Conservation (phyloP, 768 basidiomycete genomes). For the Sporobolomyces pararoseus region DNA sequence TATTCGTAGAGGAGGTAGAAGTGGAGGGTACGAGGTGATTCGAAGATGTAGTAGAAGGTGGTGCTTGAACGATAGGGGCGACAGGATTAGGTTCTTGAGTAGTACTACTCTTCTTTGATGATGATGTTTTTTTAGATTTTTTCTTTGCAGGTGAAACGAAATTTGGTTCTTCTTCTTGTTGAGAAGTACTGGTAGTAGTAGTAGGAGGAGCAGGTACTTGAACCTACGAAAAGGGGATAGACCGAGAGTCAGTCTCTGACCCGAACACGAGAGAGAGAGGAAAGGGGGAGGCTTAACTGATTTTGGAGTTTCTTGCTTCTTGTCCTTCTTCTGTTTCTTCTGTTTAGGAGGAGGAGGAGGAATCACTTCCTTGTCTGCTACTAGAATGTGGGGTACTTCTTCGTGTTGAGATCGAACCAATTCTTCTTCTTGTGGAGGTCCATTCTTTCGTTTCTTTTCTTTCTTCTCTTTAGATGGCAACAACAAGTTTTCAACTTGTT, state of each 20-base stretch:
- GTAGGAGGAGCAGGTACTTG: background rate
- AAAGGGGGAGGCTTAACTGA: too few relatives aligned
- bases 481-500: background rate
- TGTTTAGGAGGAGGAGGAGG: too few relatives aligned
- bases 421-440: conserved; percentile 1
- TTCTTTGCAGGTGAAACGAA: background rate
- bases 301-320: too few relatives aligned
- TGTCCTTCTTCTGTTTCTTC: conserved; percentile 10
- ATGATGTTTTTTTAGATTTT: background rate
- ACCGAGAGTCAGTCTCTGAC: too few relatives aligned
- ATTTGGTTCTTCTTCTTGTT: too few relatives aligned
- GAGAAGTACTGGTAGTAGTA: background rate
- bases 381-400: too few relatives aligned
- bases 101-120: background rate
- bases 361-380: too few relatives aligned
- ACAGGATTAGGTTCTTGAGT: background rate
- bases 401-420: background rate
- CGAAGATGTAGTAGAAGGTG: background rate
- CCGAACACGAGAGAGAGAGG: too few relatives aligned
- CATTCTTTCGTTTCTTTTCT: conserved; percentile 4
- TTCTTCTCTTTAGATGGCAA: conserved; percentile 6
- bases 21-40: background rate
- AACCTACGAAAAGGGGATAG: too few relatives aligned
- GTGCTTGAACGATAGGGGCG: background rate
- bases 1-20: background rate